Percentiles rank a stretch among this genome's conserved stretches.
These are phyloP conservation scores for Hypoxylon fuscum DNA, from an alignment of 495 filamentous ascomycete species.

Conservation along the genomic window DNA sequence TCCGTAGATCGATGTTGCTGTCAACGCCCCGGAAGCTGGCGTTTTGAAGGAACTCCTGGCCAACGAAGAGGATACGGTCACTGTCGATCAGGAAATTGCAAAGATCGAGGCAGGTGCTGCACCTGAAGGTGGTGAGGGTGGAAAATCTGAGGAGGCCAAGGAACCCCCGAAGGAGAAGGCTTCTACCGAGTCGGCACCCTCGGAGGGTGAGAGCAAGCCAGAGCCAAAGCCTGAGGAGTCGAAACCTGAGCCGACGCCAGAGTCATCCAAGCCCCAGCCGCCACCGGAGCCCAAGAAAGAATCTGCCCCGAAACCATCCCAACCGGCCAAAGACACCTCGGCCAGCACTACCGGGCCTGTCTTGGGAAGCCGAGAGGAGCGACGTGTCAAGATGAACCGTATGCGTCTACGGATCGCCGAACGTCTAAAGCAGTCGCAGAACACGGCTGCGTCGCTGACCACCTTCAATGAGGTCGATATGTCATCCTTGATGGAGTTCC, in stretches of 20 bases:
- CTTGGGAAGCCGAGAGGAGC: conserved; percentile 85
- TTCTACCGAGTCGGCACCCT: conserved; percentile 61
- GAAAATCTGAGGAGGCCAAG: conserved; percentile 66
- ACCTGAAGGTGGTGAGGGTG: conserved; percentile 61
- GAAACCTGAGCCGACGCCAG: conserved; percentile 42
- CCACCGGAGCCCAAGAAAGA: conserved; percentile 58
- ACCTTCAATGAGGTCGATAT: conserved; percentile 99
- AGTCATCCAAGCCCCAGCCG: conserved; percentile 53
- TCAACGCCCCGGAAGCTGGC: conserved; percentile 93
- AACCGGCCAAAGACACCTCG: conserved; percentile 49
- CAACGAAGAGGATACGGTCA: conserved; percentile 94
- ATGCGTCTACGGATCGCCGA: conserved; percentile 98
- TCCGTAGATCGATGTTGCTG: conserved; percentile 86
- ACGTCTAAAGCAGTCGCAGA: conserved; percentile 98
- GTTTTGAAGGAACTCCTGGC: conserved; percentile 91
- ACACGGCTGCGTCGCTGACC: conserved; percentile 95
- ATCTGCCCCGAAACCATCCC: conserved; percentile 55
- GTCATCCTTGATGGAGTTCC: conserved; percentile 96
- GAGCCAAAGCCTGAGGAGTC: conserved; percentile 42
- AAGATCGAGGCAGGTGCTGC: conserved; percentile 82
- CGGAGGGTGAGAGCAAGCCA: conserved; percentile 60
- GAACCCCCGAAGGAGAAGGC: conserved; percentile 66
- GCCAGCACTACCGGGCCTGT: conserved; percentile 49
- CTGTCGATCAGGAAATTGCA: conserved; percentile 89
- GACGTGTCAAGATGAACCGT: conserved; percentile 98